Evolutionary conservation across 768 basidiomycete species (phyloP), one percentile per base, ranked within the genome.

Genomic region (Phylloporus rhodoxanthus): DNA sequence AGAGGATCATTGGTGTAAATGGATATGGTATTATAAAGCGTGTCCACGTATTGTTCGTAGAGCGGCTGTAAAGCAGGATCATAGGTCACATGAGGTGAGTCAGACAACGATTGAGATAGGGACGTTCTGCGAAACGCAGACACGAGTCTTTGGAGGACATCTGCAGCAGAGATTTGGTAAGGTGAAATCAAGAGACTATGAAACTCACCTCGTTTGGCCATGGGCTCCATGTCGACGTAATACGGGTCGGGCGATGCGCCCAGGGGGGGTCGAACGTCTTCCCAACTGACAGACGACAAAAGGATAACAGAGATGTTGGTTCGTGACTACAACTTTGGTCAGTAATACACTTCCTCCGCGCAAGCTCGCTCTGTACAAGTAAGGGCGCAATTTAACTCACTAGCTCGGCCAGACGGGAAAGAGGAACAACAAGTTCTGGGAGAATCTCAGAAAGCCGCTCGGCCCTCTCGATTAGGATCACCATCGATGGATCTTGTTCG

Each of bases 231-330:
- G 50, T 82, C 77, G 19, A 90, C 60, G 57, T 78, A 80, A 57
- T 80, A 87, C 0, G 89, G 89, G 57, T 88, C 85, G 1, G 82
- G 80, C 3, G 86, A 76, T 5, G 84, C 82, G 8, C 85, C 86
- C 1, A 84, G 63, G 0, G 80, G 65, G 2, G 86, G 87, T n/a
- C 79, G 76, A 42, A 88, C 75, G 51, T 86, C 80, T 45, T 82
- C 79, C 88, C 89, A 91, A 13, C 74, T 72, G 8, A 78, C 73
- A 44, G 77, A 74, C 2, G 87, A 89, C 15, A 86, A 58, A 43
- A 88, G 75, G 5, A 90, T 68, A 0, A 82, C 77, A 2, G 75
- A 76, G 26, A 89, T 55, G 25, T 82, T 77, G 8, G 84, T 64
- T 46, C 70, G 74, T 13, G 84, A 68, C 87, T 89, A 52, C 34